Evolutionary conservation across 2,329 filamentous ascomycete species (phyloP).

Genomic region (Talaromyces atroroseus): DNA sequence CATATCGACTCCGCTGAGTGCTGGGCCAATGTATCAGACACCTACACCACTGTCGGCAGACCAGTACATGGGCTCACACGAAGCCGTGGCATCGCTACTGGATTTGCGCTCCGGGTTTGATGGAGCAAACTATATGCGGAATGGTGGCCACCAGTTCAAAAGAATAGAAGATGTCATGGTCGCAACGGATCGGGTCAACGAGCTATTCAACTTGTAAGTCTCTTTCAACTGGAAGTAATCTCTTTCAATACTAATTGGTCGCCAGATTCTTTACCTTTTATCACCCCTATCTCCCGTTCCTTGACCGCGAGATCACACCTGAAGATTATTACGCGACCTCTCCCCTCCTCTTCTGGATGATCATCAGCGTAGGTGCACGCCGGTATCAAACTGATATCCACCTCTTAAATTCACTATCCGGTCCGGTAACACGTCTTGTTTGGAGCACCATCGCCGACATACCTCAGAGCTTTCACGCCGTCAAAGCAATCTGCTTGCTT

Average conservation of each 20-base stretch:
- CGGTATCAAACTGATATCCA: slow-evolving; percentile 52
- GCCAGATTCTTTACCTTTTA: slow-evolving; percentile 59
- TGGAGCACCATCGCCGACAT: slow-evolving; percentile 58
- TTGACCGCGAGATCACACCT: slow-evolving; percentile 50
- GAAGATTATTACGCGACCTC: slow-evolving; percentile 55
- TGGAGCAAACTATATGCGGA: slow-evolving; percentile 40
- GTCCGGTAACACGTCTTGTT: slow-evolving; percentile 52
- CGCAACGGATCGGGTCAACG: slow-evolving; percentile 37
- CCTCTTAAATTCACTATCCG: slow-evolving; percentile 49
- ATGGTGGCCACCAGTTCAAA: slow-evolving; percentile 45
- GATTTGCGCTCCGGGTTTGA: slow-evolving; percentile 46
- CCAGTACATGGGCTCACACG: slow-evolving; percentile 44
- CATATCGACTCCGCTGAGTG: slow-evolving; percentile 29
- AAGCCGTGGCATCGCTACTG: slow-evolving; percentile 47
- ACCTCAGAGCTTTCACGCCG: slow-evolving; percentile 59
- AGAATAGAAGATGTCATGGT: slow-evolving; percentile 49
- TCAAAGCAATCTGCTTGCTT: slow-evolving; percentile 58
- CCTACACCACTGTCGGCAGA: slow-evolving; percentile 34
- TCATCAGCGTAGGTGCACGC: slow-evolving; percentile 57
- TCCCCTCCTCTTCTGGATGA: slow-evolving; percentile 64
- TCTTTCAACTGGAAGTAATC: background rate
- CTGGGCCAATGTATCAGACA: slow-evolving; percentile 28
- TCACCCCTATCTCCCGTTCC: slow-evolving; percentile 60
- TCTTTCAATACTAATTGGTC: slow-evolving; percentile 18
- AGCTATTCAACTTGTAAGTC: slow-evolving; percentile 42